phyloP scores from a whole-genome alignment of 345 rosid genomes.

The Linum trigynum region DNA sequence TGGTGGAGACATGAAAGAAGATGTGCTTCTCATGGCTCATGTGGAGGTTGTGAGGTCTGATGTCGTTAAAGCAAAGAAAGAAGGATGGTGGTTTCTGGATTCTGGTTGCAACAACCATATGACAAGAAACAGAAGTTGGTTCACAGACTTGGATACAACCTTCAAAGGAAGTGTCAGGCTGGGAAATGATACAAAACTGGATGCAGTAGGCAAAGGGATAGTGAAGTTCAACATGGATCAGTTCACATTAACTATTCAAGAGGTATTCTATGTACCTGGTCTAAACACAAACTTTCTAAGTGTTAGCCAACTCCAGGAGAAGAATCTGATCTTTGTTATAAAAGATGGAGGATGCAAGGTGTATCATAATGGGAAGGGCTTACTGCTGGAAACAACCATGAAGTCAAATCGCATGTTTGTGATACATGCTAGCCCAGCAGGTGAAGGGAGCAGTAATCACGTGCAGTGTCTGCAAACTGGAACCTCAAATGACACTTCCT shows the following conservation, averaged over 20 bases:
- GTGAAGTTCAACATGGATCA: background rate
- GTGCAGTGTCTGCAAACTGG: background rate
- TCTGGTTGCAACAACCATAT: no score
- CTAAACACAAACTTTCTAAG: conserved; percentile 2
- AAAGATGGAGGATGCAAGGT: background rate
- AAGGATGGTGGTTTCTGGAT: no score
- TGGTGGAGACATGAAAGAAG: no score
- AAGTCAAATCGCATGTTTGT: background rate
- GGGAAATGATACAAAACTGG: background rate
- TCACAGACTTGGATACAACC: background rate
- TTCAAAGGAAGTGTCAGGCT: background rate
- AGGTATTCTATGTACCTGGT: background rate
- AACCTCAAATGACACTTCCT: background rate
- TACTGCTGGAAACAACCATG: background rate
- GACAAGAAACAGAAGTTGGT: no score
- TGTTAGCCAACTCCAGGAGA: conserved; percentile 7
- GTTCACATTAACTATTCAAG: background rate
- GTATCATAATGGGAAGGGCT: background rate
- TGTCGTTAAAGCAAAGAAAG: background rate
- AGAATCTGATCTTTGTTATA: background rate
- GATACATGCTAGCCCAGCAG: no score
- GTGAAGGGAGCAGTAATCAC: no score
- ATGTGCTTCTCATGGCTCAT: no score
- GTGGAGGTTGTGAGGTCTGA: background rate
- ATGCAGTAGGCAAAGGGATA: background rate